Evolutionary conservation across 495 filamentous ascomycete genomes (phyloP), one percentile per base, ranked within the genome.

Genomic region (Letharia lupina): DNA sequence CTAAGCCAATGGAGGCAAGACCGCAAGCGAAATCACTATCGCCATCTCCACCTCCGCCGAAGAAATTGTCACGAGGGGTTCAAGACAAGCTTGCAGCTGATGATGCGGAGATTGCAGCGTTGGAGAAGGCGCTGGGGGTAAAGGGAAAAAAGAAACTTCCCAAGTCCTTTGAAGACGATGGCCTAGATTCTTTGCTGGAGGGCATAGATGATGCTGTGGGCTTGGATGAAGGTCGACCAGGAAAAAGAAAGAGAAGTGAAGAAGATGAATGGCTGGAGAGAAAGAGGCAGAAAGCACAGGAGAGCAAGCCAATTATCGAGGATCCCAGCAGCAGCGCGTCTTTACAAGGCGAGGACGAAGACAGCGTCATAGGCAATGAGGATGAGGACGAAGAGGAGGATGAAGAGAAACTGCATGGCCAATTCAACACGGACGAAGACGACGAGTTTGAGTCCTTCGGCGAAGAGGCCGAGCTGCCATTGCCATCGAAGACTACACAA

Each of bases 121-220:
- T 97, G 65, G 95, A 98, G 77, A 91, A 87, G 77, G 95, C 90
- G 71, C 80, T 98, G 47, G 93, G 93, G 2, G 77, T 97, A 16
- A 96, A 89, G 74, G 84, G 84, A 28, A 89, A 88, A 62, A 93
- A 89, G 67, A 86, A 82, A 54, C 75, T 89, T 18, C 86, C 90
- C 0, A 89, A 91, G 70, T 81, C 85, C 0, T 91, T 90, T 65
- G 79, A 83, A n/a, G 91, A 97, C 11, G 93, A 96, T 73, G 95
- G 93, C 0, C 76, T 98, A 18, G 90, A 88, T 52, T 86, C 88
- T 64, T 73, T 97, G 35, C 75, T 97, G 58, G 89, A 85, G n/a
- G 90, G 87, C 11, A 64, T 95, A 42, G 83, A 79, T 59, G 81
- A 82, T 40, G 78, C 70, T 15, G 81, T 79, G 40, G 80, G 79